phyloP scores from a whole-genome alignment of 1,284 basidiomycete species.

The Pseudozyma pruni region DNA sequence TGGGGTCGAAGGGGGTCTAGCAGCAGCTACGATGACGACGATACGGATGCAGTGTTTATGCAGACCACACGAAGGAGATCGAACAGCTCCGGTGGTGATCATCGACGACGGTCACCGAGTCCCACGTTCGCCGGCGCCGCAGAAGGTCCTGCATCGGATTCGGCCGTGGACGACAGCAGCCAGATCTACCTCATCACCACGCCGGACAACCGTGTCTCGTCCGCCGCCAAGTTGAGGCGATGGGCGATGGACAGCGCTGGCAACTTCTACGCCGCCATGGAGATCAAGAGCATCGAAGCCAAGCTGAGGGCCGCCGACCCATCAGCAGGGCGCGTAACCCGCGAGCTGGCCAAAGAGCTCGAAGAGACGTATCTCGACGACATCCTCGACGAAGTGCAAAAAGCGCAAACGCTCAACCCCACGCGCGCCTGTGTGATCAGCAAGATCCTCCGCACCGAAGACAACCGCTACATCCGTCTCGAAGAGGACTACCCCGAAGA shows the following conservation, averaged over 20 bases:
- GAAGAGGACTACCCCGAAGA: slow-evolving; percentile 67
- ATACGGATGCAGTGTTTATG: slow-evolving; percentile 29
- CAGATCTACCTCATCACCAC: slow-evolving; percentile 65
- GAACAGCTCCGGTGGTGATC: slow-evolving; percentile 20
- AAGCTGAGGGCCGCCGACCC: slow-evolving; percentile 60
- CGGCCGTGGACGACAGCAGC: slow-evolving; percentile 15
- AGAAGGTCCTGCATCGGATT: slow-evolving; percentile 3
- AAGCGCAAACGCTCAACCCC: slow-evolving; percentile 62
- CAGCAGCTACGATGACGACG: slow-evolving; percentile 34
- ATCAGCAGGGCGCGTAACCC: slow-evolving; percentile 19
- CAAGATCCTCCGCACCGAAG: slow-evolving; percentile 58
- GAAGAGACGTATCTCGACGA: slow-evolving; percentile 62
- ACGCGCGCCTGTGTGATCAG: slow-evolving; percentile 37
- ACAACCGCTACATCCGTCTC: slow-evolving; percentile 60
- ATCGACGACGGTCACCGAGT: slow-evolving; percentile 23
- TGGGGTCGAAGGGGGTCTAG: slow-evolving; percentile 38
- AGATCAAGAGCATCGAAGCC: slow-evolving; percentile 65
- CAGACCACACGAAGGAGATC: slow-evolving; percentile 14
- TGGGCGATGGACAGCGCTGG: slow-evolving; percentile 66
- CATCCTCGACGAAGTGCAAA: slow-evolving; percentile 64
- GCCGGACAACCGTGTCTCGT: slow-evolving; percentile 66
- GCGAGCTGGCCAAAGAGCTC: slow-evolving; percentile 40
- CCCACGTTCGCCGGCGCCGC: slow-evolving; percentile 18
- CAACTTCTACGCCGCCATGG: slow-evolving; percentile 66
- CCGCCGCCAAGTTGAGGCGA: slow-evolving; percentile 62